Evolutionary conservation across 108 stramenopile species (phyloP).

Genomic region (Cyclotella atomus): DNA sequence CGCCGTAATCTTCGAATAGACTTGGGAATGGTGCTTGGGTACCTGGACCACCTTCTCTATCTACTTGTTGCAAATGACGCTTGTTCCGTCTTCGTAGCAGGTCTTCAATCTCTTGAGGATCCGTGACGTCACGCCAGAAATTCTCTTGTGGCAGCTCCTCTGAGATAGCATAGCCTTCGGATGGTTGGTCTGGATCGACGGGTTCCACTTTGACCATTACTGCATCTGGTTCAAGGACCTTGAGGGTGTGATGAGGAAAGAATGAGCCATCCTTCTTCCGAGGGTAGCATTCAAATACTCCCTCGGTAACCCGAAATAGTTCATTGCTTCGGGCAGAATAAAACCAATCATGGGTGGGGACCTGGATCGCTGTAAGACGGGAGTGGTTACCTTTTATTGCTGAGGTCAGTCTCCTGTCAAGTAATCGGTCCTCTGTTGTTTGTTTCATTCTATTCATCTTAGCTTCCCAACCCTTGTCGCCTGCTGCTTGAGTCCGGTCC

Average conservation of each 20-base stretch:
- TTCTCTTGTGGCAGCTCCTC: neutral
- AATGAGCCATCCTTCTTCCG: neutral
- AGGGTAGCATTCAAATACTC: constrained; percentile 5
- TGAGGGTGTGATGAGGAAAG: neutral
- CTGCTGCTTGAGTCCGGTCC: no score
- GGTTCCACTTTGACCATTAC: neutral
- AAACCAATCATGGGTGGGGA: no score
- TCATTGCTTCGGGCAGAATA: no score
- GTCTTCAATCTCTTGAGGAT: neutral
- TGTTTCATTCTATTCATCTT: no score
- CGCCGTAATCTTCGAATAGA: neutral
- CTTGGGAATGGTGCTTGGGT: neutral
- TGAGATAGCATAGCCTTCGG: neutral
- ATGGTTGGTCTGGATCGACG: neutral
- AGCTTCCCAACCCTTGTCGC: no score
- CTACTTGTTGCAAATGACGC: neutral
- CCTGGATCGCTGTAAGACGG: no score
- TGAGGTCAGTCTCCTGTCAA: no score
- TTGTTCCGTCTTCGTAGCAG: neutral
- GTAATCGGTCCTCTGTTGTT: no score
- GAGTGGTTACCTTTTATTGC: no score
- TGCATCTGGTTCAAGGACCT: neutral
- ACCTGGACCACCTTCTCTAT: neutral
- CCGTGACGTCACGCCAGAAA: neutral
- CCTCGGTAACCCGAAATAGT: no score